Base-by-base conservation (phyloP, 257 asterid species). In the Nicotiana benthamiana region DNA sequence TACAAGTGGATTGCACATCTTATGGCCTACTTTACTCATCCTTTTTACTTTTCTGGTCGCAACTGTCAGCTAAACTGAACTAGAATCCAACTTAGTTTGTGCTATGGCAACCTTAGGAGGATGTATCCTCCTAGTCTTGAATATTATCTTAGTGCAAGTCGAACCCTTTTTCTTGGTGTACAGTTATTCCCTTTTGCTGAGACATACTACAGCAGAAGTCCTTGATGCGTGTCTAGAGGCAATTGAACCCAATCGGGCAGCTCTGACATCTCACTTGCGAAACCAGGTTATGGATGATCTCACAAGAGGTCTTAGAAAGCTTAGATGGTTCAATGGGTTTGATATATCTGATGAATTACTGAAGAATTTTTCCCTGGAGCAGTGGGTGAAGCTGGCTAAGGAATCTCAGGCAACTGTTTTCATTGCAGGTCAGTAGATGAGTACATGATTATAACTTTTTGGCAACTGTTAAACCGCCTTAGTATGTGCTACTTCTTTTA, bases 141-240 rank as follows among this genome's bases (percentile, higher is more conserved):
- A 10, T 77, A n/a, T 57, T 77, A 56, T 30, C 27, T 3, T 79
- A 40, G 17, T 48, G 62, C 54, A 77, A 17, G 66, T 77, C 30
- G 12, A 75, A 53, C 84, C 60, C 59, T 79, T 46, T 60, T 65
- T 64, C 74, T 77, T 81, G 83, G 60, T 83, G 84, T 65, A 80
- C 93, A 93, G 98, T 66, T 93, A 93, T 86, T 93, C 98, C 65
- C 80, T 90, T 86, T 95, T 93, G 83, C 96, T 93, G 79, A 90
- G 98, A 86, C 98, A 93, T 88, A 93, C 98, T 64, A 93, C 96
- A 28, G 97, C 92, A 86, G 98, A 93, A 93, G 97, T 93, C 83
- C 92, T 91, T 79, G 98, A 92, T 84, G 98, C 97, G 67, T 93
- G 98, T 87, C 79, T 88, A 52, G 98, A 93, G 89, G 93, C 97